Conservation (phyloP, 2,329 filamentous ascomycete genomes). For the Fusarium nanum region DNA sequence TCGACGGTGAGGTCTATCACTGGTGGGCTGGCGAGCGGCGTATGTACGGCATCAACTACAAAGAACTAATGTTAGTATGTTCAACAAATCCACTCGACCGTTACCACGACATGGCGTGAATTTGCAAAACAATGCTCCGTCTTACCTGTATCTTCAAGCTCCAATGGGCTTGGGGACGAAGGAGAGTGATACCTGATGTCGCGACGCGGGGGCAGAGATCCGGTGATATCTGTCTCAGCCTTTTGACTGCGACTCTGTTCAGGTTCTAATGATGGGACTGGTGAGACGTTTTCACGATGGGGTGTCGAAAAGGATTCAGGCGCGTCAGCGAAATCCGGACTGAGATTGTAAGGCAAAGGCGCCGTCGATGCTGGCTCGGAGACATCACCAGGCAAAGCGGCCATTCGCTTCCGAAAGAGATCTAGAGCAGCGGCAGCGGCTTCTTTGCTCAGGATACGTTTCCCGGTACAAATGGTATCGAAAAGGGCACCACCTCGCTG, state of each 20-base stretch:
- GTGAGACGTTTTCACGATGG: neutral
- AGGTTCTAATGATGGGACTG: neutral
- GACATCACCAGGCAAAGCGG: accelerated
- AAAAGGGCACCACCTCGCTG: neutral
- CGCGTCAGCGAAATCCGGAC: neutral
- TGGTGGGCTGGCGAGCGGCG: neutral
- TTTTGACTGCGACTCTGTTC: neutral
- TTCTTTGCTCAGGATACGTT: neutral
- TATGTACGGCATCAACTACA: neutral
- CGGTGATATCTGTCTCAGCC: neutral
- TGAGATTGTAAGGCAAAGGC: neutral
- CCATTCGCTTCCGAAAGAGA: accelerated
- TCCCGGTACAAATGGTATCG: neutral
- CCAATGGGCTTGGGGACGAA: neutral
- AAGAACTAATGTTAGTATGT: neutral
- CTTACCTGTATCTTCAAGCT: neutral
- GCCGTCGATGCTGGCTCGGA: neutral
- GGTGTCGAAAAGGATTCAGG: neutral
- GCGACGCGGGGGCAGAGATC: neutral
- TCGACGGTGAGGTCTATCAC: neutral
- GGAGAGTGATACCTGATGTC: neutral
- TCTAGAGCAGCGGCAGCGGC: neutral
- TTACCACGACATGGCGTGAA: neutral
- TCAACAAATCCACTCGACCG: neutral
- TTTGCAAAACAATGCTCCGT: neutral